Base-by-base conservation (phyloP, 2,329 filamentous ascomycete genomes). In the Penicillium sp. region DNA sequence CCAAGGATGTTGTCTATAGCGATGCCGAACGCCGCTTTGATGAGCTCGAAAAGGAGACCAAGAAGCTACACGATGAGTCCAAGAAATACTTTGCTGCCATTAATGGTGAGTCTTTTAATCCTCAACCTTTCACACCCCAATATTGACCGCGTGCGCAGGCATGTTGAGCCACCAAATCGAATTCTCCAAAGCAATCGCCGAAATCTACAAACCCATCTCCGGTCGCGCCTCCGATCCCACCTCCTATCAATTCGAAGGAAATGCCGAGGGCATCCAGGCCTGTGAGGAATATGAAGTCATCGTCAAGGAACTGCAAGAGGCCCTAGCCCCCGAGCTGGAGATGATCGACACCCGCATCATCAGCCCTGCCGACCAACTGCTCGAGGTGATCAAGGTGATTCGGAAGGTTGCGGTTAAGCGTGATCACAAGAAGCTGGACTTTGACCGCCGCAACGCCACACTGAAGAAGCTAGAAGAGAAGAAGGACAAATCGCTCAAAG, bases 151-250 rank as follows among this genome's bases (percentile, higher is more conserved):
- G 51, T 40, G 23, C 42, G 21, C 62, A 86, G 84, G 89, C 82
- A 99, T 99, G 94, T 85, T 99, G 70, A 86, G 82, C 72, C 93
- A 97, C 78, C 94, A 99, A 80, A 97, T 99, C 77, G 93, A 96
- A 74, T 99, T 99, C 80, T 96, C 93, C 68, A 87, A 96, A 78
- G 91, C 93, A 65, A 93, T 96, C 81, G 89, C 89, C 63, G 94
- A 99, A 77, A 89, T 99, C 70, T 99, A 99, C 83, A 96, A 96
- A 75, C 94, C 94, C 67, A 99, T 99, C 69, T 97, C 93, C 55
- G 94, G 94, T 55, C 89, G 94, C 72, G 85, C 95, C 77, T 97
- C 93, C 46, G 94, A 99, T 76, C 94, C 94, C 10, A 89, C 93
- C 69, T 90, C 90, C 9, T 84, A 91, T 64, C 84, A 89, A 54